Base-by-base conservation (phyloP, 2,329 filamentous ascomycete genomes). In the Paraconiothyrium sp. region DNA sequence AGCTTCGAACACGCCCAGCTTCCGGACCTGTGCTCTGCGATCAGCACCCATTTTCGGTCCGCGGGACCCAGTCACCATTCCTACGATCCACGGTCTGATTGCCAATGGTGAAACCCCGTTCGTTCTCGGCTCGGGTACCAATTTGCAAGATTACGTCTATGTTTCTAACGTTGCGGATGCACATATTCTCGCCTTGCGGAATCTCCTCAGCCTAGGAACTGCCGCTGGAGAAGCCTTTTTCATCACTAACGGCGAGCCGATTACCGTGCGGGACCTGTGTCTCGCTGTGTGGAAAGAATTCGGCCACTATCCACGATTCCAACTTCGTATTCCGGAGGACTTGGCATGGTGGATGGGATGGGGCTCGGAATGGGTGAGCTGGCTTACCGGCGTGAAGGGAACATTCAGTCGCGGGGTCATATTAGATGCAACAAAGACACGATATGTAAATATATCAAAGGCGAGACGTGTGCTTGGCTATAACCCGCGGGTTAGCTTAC, bases 21-120 rank as follows among this genome's bases (percentile, higher is more conserved):
- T 97, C 78, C 84, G 92, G 10, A 97, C 93, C n/a, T 87, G 87
- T 72, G 85, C 93, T 34, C 86, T 98, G 66, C 92, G 95, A 16
- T 92, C 94, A 7, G 91, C 93, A 13, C 92, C 92, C 67, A 96
- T 98, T 78, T 92, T 97, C 74, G 94, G 94, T 72, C 92, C 95
- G 75, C 92, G 92, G 71, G 95, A 99, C 81, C 87, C 88, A 57
- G 90, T 93, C 75, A 80, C 90, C 14, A 88, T 94, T 37, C 87
- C 89, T 65, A 88, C 90, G 69, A 86, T 97, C 65, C 84, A 97
- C 72, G 86, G 89, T 64, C 88, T 92, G 70, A 91, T 90, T 75
- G 84, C 85, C 61, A 84, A 87, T 64, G 84, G 87, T 71, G 89
- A 92, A 66, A 90, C 92, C 41, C 87, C 86, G 64, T 88, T 95